phyloP scores from a whole-genome alignment of 2,329 filamentous ascomycete genomes.

The Hymenoscyphus occultus region DNA sequence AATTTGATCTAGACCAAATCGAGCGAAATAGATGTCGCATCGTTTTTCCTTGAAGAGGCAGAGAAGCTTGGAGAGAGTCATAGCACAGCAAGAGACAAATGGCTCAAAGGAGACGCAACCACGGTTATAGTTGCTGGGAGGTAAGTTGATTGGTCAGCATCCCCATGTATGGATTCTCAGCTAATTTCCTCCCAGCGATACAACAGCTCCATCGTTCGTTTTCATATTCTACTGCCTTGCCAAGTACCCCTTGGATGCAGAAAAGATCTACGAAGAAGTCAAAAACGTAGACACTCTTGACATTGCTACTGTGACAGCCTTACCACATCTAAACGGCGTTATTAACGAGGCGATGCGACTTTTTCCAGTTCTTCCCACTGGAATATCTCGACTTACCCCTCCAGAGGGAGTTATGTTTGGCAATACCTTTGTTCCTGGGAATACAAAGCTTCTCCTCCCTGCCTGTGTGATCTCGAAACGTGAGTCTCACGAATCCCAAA shows the following conservation, averaged over 20 bases:
- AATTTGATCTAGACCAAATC: neutral
- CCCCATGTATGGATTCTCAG: neutral
- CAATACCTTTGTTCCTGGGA: constrained; percentile 7
- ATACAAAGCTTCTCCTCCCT: constrained; percentile 7
- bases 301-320: neutral
- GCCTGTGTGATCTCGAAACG: neutral
- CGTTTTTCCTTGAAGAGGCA: neutral
- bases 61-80: neutral
- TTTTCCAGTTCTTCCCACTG: constrained; percentile 18
- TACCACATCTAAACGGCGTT: constrained; percentile 37
- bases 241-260: neutral
- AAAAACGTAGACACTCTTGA: neutral
- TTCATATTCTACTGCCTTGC: constrained; percentile 6
- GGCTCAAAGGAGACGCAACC: constrained; percentile 8
- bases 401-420: constrained; percentile 12
- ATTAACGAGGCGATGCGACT: constrained; percentile 32
- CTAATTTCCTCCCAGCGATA: constrained; percentile 6
- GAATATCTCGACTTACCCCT: constrained; percentile 9
- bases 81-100: neutral
- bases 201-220: constrained; percentile 1
- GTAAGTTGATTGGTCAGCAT: neutral
- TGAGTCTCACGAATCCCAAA: neutral
- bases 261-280: constrained; percentile 4
- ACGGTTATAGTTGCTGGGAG: constrained; percentile 10
- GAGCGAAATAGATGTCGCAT: neutral